These are phyloP conservation scores for Cryphonectria radicalis DNA, from an alignment of 2,329 filamentous ascomycete species.

Conservation along the genomic window DNA sequence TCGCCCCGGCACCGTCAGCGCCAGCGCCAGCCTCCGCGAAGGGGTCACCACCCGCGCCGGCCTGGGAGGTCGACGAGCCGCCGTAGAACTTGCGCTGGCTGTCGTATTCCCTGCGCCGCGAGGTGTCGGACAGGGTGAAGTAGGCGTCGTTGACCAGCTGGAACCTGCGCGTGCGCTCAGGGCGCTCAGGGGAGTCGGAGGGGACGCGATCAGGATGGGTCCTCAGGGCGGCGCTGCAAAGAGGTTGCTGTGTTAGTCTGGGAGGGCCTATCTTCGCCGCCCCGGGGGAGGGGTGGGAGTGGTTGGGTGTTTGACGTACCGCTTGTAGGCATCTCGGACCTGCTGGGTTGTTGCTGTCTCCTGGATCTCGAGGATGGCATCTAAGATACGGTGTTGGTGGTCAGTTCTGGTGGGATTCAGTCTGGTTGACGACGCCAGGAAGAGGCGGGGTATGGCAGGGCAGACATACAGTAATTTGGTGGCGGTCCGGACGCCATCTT, in stretches of 20 bases:
- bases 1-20: constrained; percentile 39
- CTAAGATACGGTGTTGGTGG: constrained; percentile 47
- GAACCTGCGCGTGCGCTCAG: constrained; percentile 70
- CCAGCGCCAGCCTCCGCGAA: constrained; percentile 52
- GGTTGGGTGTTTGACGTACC: constrained; percentile 43
- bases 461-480: constrained; percentile 60
- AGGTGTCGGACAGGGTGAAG: constrained; percentile 72
- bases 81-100: constrained; percentile 65
- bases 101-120: constrained; percentile 83
- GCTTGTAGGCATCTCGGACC: constrained; percentile 93
- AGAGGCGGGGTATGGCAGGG: constrained; percentile 5
- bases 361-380: constrained; percentile 73
- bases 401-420: constrained; percentile 20
- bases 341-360: constrained; percentile 79
- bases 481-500: constrained; percentile 45
- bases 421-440: constrained; percentile 1
- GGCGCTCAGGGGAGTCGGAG: constrained; percentile 79
- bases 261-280: background rate
- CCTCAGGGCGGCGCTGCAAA: constrained; percentile 80
- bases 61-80: constrained; percentile 43
- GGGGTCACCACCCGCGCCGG: constrained; percentile 48
- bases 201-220: constrained; percentile 92
- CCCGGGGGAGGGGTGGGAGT: background rate
- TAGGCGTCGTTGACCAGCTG: constrained; percentile 52
- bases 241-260: background rate